Percentiles rank a stretch among this genome's conserved stretches.
These are phyloP conservation scores for Hypoxylon sp. DNA, from an alignment of 2,329 filamentous ascomycete species.

Conservation along the genomic window DNA sequence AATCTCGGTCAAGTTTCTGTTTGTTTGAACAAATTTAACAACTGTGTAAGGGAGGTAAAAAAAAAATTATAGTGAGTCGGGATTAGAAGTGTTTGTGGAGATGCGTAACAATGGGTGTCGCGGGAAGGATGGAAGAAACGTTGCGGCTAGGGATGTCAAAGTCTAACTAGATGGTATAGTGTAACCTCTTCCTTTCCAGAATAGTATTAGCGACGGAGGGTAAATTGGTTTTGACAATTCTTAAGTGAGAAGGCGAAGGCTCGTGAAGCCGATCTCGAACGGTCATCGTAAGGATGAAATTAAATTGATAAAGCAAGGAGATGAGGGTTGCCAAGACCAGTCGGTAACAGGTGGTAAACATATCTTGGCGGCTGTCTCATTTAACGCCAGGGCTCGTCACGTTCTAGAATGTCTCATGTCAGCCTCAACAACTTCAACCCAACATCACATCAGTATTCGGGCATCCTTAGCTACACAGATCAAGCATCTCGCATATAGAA, in stretches of 20 bases:
- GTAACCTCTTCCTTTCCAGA: slow-evolving; percentile 2
- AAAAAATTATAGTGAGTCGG: background rate
- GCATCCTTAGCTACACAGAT: slow-evolving; percentile 1
- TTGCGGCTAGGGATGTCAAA: slow-evolving; percentile 26
- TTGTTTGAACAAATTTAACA: slow-evolving; percentile 9
- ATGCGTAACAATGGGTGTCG: slow-evolving; percentile 13
- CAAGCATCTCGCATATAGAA: background rate
- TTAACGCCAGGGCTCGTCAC: background rate
- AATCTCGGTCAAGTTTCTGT: background rate
- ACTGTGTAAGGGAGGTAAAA: background rate
- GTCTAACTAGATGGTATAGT: background rate
- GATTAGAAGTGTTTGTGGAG: slow-evolving; percentile 3
- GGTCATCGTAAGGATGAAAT: background rate
- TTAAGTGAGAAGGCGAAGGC: background rate
- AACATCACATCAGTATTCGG: slow-evolving; percentile 13
- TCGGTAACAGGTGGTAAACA: slow-evolving; percentile 5
- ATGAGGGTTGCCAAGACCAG: background rate
- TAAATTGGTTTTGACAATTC: background rate
- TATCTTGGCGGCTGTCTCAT: background rate
- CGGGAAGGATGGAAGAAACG: slow-evolving; percentile 21
- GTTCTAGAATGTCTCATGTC: slow-evolving; percentile 10
- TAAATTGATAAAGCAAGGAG: background rate
- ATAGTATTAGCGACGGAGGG: background rate
- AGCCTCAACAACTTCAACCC: slow-evolving; percentile 35
- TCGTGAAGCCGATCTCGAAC: slow-evolving; percentile 2